Percentiles rank a stretch among this genome's conserved stretches.
Conservation (phyloP, 2,329 filamentous ascomycete species). For the Phoma sp. region DNA sequence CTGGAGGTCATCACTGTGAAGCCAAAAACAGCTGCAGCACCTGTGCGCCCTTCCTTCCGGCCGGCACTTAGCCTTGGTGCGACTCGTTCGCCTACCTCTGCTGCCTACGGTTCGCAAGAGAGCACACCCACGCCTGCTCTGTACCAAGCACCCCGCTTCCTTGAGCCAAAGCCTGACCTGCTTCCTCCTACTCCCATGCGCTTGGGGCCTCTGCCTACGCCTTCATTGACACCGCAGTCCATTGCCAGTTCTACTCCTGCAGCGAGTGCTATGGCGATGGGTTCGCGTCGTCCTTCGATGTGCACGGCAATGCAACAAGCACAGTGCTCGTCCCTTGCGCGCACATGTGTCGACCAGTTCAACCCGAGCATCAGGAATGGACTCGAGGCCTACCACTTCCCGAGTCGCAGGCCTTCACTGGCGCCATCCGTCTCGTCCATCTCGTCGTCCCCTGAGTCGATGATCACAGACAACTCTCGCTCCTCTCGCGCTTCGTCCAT, state of each 20-base stretch:
- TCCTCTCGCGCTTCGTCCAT: constrained; percentile 63
- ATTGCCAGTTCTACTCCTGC: constrained; percentile 64
- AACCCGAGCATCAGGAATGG: constrained; percentile 49
- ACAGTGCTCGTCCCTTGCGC: constrained; percentile 61
- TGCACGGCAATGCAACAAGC: constrained; percentile 64
- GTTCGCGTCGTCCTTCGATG: constrained; percentile 62
- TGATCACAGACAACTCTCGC: constrained; percentile 66
- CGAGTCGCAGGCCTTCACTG: constrained; percentile 55
- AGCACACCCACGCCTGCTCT: constrained; percentile 52
- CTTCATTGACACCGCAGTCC: constrained; percentile 65
- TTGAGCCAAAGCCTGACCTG: constrained; percentile 59
- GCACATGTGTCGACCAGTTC: constrained; percentile 61
- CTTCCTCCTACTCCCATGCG: constrained; percentile 62
- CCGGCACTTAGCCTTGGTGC: constrained; percentile 32
- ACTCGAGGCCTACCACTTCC: constrained; percentile 55
- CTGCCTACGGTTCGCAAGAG: constrained; percentile 47
- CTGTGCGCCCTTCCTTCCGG: constrained; percentile 33
- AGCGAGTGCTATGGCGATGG: constrained; percentile 60
- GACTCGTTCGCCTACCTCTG: constrained; percentile 31
- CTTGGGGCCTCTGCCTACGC: constrained; percentile 65
- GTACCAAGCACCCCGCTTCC: constrained; percentile 53
- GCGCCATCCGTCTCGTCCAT: constrained; percentile 59
- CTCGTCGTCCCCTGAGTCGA: constrained; percentile 67
- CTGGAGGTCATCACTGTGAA: constrained; percentile 57
- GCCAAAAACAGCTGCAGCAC: constrained; percentile 40